These are phyloP conservation scores for Cladophialophora immunda DNA, from an alignment of 2,329 filamentous ascomycete species.

Conservation along the genomic window DNA sequence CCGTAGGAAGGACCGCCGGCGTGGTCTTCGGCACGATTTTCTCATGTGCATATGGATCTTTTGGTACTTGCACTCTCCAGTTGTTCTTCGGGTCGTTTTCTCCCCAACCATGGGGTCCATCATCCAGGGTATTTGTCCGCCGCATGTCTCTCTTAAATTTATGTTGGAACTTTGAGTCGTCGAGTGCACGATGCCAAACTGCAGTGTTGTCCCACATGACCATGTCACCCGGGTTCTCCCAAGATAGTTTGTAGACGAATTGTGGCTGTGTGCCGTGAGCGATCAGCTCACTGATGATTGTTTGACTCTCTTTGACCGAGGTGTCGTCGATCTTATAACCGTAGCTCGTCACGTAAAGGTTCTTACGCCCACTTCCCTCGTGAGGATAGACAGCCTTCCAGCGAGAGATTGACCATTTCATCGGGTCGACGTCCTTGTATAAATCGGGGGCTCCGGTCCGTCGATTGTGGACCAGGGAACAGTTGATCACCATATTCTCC, in stretches of 20 bases:
- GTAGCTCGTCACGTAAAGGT: neutral
- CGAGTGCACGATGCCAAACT: slow-evolving; percentile 5
- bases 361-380: neutral
- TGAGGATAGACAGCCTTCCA: slow-evolving; percentile 7
- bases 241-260: slow-evolving; percentile 5
- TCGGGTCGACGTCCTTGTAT: slow-evolving; percentile 9
- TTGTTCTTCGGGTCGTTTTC: slow-evolving; percentile 2
- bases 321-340: neutral
- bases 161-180: neutral
- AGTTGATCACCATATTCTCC: slow-evolving; percentile 2
- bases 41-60: slow-evolving; percentile 11
- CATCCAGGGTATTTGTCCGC: neutral
- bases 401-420: neutral
- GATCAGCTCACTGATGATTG: neutral
- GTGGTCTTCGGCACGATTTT: neutral
- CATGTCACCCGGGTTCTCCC: slow-evolving; percentile 12
- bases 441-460: slow-evolving; percentile 2
- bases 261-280: neutral
- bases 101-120: slow-evolving; percentile 1
- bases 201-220: slow-evolving; percentile 21
- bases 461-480: slow-evolving; percentile 8
- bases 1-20: neutral
- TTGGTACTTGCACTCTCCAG: slow-evolving; percentile 1
- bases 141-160: slow-evolving; percentile 3
- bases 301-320: neutral